Conservation (phyloP, 768 basidiomycete genomes). For the Suillus paluster region DNA sequence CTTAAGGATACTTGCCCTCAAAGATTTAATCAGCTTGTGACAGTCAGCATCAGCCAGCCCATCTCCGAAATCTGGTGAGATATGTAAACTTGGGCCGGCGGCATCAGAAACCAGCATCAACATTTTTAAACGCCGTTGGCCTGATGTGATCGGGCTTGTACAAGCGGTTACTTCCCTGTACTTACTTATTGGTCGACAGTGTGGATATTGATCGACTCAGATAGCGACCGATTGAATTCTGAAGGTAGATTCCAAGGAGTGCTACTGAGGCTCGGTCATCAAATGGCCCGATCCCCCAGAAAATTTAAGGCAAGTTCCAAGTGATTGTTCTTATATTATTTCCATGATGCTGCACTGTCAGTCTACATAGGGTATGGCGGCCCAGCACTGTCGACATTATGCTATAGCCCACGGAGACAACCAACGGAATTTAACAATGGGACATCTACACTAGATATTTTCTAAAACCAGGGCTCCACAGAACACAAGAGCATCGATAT, state of each 20-base stretch:
- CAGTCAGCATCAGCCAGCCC: too few species aligned
- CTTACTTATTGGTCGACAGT: neutral
- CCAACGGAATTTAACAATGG: neutral
- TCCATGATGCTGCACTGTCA: too few species aligned
- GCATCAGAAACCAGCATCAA: neutral
- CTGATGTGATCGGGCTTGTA: neutral
- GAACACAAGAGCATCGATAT: neutral
- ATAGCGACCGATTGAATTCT: neutral
- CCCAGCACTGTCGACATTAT: too few species aligned
- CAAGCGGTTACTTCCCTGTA: neutral
- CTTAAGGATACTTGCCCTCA: neutral
- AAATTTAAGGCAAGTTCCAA: too few species aligned
- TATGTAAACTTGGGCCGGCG: neutral
- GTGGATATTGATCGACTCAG: neutral
- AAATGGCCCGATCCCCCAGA: too few species aligned
- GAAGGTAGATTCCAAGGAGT: neutral
- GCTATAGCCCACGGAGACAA: too few species aligned
- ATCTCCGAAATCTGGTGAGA: neutral
- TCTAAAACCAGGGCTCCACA: neutral
- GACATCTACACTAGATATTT: neutral
- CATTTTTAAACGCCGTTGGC: neutral
- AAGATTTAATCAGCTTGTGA: neutral
- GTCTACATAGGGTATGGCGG: too few species aligned
- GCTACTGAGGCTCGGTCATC: too few species aligned
- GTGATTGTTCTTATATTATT: too few species aligned